Conservation (phyloP, 1,284 basidiomycete species). For the Kwoniella shivajii region DNA sequence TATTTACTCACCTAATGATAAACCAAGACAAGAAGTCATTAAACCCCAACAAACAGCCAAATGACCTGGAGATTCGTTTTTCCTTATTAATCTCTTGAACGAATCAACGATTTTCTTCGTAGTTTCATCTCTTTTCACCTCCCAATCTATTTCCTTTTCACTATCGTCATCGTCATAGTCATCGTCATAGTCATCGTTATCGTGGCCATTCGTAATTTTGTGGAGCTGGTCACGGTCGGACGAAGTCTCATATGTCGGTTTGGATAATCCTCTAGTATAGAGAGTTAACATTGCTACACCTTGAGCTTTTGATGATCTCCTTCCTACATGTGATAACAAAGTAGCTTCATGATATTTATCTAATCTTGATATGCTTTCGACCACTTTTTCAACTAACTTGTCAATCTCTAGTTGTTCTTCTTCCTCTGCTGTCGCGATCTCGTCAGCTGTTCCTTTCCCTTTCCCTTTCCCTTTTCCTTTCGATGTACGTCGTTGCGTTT, state of each 20-base stretch:
- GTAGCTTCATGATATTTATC: constrained; percentile 81
- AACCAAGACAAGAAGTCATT: constrained; percentile 72
- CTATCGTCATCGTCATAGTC: constrained; percentile 20
- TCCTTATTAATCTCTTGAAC: constrained; percentile 68
- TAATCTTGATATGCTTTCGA: constrained; percentile 58
- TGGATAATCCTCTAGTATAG: constrained; percentile 76
- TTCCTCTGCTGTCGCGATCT: constrained; percentile 27
- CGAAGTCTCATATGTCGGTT: constrained; percentile 56
- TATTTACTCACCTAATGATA: constrained; percentile 67
- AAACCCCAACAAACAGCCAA: constrained; percentile 88
- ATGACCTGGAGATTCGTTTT: constrained; percentile 73
- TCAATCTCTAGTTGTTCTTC: constrained; percentile 12
- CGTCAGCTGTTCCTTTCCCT: too few species aligned
- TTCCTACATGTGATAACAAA: constrained; percentile 84
- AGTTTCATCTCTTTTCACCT: constrained; percentile 4
- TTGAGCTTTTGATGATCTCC: constrained; percentile 86
- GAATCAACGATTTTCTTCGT: constrained; percentile 62
- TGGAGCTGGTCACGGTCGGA: too few species aligned
- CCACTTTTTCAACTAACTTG: constrained; percentile 6
- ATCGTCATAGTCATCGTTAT: constrained; percentile 14
- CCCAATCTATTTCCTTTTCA: constrained; percentile 25
- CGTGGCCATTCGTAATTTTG: not conserved
- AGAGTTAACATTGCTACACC: constrained; percentile 90
- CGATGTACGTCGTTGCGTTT: not conserved
- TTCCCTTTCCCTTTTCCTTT: not conserved